These are phyloP conservation scores for Rhizopogon vulgaris DNA, from an alignment of 768 basidiomycete genomes.

Conservation along the genomic window DNA sequence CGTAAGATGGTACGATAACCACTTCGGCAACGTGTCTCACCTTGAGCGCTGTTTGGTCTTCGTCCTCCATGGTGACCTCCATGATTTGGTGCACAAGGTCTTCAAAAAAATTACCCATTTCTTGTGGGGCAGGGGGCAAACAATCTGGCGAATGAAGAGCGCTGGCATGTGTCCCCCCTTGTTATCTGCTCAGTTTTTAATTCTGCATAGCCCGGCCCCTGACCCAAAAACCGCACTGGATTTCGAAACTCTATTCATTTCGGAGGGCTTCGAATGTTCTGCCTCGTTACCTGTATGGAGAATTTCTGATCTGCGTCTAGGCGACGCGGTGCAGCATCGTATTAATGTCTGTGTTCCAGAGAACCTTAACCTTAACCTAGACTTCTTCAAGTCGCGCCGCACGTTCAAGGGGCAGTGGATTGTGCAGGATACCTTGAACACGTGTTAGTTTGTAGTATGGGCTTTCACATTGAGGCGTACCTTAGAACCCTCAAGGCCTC, in stretches of 20 bases:
- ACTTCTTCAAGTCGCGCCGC: neutral
- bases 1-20: neutral
- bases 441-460: neutral
- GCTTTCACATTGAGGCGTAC: neutral
- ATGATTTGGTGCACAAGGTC: conserved; percentile 19
- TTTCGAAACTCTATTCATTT: neutral
- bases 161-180: neutral
- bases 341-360: too few relatives aligned
- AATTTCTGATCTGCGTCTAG: too few relatives aligned
- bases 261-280: neutral
- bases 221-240: neutral
- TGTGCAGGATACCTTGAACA: neutral
- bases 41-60: conserved; percentile 21
- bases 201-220: neutral
- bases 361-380: neutral
- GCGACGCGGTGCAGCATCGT: too few relatives aligned
- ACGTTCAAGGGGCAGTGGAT: neutral
- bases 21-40: conserved; percentile 5
- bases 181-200: neutral
- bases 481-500: too few relatives aligned
- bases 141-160: neutral
- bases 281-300: neutral
- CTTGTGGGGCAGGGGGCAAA: neutral
- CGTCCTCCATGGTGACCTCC: conserved; percentile 13
- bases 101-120: conserved; percentile 25